These are phyloP conservation scores for Tagetes erecta DNA, from an alignment of 129 eudicot species.

Conservation along the genomic window DNA sequence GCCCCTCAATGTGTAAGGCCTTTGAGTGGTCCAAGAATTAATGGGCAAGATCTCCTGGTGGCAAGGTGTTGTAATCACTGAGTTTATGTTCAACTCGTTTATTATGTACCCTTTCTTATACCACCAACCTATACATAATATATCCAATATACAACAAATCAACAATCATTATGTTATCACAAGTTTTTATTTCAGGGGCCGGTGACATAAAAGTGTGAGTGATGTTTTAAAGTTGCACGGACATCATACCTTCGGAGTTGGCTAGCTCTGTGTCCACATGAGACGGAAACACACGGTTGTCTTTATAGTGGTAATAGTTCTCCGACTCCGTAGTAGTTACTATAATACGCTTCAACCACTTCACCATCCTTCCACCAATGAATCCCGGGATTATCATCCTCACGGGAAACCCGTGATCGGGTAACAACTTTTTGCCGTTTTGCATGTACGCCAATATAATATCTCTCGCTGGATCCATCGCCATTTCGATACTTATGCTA, in stretches of 20 bases:
- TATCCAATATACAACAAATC: too few species aligned
- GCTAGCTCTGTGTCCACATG: constrained; percentile 96
- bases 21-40: constrained; percentile 79
- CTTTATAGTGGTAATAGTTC: constrained; percentile 74
- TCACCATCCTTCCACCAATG: constrained; percentile 96
- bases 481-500: constrained; percentile 58
- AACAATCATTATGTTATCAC: too few species aligned
- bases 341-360: constrained; percentile 80
- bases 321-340: constrained; percentile 77
- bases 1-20: constrained; percentile 83
- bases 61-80: constrained; percentile 89
- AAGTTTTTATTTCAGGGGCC: too few species aligned
- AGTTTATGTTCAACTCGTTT: constrained; percentile 90
- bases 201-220: too few species aligned
- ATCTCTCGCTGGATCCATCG: constrained; percentile 83
- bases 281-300: constrained; percentile 85
- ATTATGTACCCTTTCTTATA: constrained; percentile 80
- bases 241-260: constrained; percentile 61
- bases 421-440: constrained; percentile 63
- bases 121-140: constrained; percentile 82
- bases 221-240: too few species aligned
- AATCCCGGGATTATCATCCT: constrained; percentile 87
- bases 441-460: constrained; percentile 89
- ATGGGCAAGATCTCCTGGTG: constrained; percentile 91
- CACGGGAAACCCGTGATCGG: constrained; percentile 93